phyloP scores from a whole-genome alignment of 805 yeast genomes.

The Blastobotrys peoriensis region DNA sequence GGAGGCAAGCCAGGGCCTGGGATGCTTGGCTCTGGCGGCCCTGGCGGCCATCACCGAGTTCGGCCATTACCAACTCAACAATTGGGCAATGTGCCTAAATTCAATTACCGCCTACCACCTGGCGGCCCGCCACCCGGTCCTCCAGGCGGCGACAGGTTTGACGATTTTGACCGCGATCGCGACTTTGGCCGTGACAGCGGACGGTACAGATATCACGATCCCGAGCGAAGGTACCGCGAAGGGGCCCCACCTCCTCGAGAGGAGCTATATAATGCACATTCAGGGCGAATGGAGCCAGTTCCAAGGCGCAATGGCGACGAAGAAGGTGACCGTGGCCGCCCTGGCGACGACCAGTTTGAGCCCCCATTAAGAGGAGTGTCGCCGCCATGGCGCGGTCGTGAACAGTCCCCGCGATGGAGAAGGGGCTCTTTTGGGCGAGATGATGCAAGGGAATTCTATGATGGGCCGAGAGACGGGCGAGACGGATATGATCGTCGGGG shows the following conservation, averaged over 20 bases:
- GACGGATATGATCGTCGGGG: not conserved
- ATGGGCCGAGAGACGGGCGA: not conserved
- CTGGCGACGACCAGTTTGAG: not conserved
- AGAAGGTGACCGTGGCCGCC: not conserved
- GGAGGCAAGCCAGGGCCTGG: conserved; percentile 6
- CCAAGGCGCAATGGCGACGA: conserved; percentile 6
- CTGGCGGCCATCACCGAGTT: conserved; percentile 4
- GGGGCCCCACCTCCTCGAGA: conserved; percentile 19
- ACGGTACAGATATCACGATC: conserved; percentile 21
- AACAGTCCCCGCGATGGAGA: not conserved
- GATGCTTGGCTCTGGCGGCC: not conserved
- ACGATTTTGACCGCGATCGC: conserved; percentile 2
- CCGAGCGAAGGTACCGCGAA: conserved; percentile 19
- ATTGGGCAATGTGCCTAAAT: conserved; percentile 6
- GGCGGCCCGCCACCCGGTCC: not conserved
- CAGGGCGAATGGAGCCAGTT: conserved; percentile 21
- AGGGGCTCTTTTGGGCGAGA: not conserved
- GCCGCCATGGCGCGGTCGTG: not conserved
- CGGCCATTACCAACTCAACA: not conserved
- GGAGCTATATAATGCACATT: conserved; percentile 22
- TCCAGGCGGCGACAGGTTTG: not conserved
- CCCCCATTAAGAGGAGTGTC: not conserved
- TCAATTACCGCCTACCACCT: conserved; percentile 6
- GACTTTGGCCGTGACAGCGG: conserved; percentile 12
- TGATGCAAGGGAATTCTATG: no score